phyloP scores from a whole-genome alignment of 2,329 filamentous ascomycete genomes.

The Thermomyces lanuginosus region DNA sequence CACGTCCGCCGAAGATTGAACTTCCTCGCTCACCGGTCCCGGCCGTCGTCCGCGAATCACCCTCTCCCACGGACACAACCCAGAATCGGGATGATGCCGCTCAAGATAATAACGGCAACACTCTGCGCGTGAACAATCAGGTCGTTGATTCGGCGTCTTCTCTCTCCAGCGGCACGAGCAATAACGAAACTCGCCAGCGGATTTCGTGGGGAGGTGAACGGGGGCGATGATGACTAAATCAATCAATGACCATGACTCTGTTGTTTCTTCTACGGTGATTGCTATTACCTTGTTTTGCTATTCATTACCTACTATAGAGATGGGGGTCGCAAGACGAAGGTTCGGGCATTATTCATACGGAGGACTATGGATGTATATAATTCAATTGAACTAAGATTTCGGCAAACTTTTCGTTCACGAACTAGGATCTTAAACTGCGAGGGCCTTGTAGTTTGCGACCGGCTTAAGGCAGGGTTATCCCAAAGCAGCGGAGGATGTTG shows the following conservation, averaged over 20 bases:
- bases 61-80: conserved; percentile 2
- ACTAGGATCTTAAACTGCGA: no score
- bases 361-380: no score
- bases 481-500: no score
- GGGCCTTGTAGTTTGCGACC: no score
- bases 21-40: conserved; percentile 5
- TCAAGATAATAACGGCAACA: conserved; percentile 6
- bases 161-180: conserved; percentile 3
- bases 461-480: no score
- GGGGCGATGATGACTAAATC: conserved; percentile 3
- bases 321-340: neutral
- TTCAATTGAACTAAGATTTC: no score
- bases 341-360: conserved; percentile 1
- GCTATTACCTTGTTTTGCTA: neutral
- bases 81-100: conserved; percentile 1
- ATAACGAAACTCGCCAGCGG: conserved; percentile 4
- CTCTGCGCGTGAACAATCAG: conserved; percentile 5
- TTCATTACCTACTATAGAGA: neutral
- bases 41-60: conserved; percentile 5
- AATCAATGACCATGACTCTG: no score
- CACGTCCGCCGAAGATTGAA: no score
- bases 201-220: conserved; percentile 7
- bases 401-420: no score
- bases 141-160: conserved; percentile 5
- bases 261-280: no score